Percentiles rank a stretch among this genome's conserved stretches.
Conservation (phyloP, 2,329 filamentous ascomycete species). For the Colletotrichum theobromicola region DNA sequence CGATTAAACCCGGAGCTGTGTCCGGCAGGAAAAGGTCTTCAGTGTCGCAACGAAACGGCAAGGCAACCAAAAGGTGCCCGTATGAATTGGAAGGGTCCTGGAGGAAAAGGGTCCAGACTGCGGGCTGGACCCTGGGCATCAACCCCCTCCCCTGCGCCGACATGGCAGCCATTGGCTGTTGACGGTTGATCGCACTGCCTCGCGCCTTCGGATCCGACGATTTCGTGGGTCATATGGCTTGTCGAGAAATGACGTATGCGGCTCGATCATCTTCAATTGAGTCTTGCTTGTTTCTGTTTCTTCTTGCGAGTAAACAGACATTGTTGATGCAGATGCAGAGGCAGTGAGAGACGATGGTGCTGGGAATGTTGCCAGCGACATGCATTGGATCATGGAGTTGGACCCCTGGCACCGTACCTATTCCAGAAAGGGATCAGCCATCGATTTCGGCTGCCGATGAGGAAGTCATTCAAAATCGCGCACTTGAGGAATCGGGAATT, state of each 20-base stretch:
- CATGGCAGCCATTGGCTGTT: not conserved
- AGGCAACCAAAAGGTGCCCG: not conserved
- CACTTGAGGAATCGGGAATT: not conserved
- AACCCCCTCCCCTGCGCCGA: not conserved
- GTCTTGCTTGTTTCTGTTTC: not conserved
- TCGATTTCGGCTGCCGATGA: not conserved
- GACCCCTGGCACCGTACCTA: not conserved
- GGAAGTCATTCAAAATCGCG: not conserved
- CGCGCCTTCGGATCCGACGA: not conserved
- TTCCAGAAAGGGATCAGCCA: not conserved
- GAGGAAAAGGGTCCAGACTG: not conserved
- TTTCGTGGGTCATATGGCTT: not conserved
- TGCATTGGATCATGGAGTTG: not conserved
- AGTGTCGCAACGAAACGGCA: not conserved
- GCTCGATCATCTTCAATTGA: not conserved
- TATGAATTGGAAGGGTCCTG: not conserved
- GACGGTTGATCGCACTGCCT: not conserved
- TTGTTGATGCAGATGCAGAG: too few relatives aligned
- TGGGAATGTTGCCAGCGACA: not conserved
- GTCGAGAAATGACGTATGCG: not conserved
- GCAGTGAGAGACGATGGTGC: too few relatives aligned
- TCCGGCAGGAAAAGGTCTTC: not conserved
- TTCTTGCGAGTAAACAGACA: not conserved
- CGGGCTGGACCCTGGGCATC: not conserved
- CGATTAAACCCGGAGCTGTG: not conserved